Evolutionary conservation across 768 basidiomycete species (phyloP), one percentile per base, ranked within the genome.

Genomic region (Cyclocybe cylindracea): DNA sequence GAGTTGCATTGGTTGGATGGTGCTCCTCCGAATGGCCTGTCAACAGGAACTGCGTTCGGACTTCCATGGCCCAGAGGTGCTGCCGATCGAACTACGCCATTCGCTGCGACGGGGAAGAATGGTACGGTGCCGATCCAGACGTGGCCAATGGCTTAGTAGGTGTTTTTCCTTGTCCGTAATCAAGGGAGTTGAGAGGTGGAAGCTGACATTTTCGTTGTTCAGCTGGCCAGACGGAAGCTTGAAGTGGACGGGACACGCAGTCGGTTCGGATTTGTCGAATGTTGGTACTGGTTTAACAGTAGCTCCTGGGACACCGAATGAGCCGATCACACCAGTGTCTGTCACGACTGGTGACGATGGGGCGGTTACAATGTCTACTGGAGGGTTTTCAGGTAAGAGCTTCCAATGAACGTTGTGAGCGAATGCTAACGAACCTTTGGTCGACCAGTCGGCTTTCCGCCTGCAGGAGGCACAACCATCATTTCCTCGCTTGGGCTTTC

Each of bases 191-290:
- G 16, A 45, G 36, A 13, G 10, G 3, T 14, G 19, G 8, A 35
- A 14, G 36, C 11, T 32, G 3, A 10, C 40, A 10, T 42, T 33
- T 11, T 59, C 42, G 34, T 50, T 13, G 2, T 11, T 24, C 40
- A 71, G 71, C 43, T 73, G 71, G 71, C 71, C 72, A 10, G 72
- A 73, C 42, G 72, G 70, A 29, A 69, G 63, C 44, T 53, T 73
- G 10, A 73, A 73, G 55, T 73, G 72, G 72, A 71, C 70, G 3
- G 72, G 70, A 7, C 72, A 73, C 51, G 62, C 70, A n/a, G 53
- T 73, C 31, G 52, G 65, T 11, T 65, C 67, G 2, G 61, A 70
- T 44, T 47, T 56, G 8, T 60, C 62, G 4, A 64, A 64, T 24
- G 31, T 54, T 10, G 57, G 62, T 34, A 52, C 35, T 35, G 40